Conservation (phyloP, 768 basidiomycete species). For the Terana coerulea region DNA sequence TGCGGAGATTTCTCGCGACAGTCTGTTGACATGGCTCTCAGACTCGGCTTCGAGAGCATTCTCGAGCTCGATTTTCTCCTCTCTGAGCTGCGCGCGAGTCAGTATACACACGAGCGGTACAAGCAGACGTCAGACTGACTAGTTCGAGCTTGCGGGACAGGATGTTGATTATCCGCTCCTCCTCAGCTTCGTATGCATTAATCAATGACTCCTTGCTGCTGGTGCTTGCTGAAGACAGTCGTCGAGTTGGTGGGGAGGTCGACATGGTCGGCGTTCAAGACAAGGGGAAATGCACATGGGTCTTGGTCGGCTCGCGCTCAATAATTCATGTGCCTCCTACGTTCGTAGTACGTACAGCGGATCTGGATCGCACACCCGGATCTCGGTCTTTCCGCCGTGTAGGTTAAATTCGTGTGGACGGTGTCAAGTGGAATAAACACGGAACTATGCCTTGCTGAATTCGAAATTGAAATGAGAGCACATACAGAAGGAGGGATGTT, state of each 20-base stretch:
- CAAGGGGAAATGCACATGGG: neutral
- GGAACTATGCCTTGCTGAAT: too few relatives aligned
- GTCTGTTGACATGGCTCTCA: conserved; percentile 78
- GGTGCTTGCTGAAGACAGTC: conserved; percentile 53
- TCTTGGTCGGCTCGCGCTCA: neutral
- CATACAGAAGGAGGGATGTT: too few relatives aligned
- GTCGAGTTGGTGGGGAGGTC: conserved; percentile 52
- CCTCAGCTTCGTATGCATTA: conserved; percentile 87
- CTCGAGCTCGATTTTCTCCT: conserved; percentile 82
- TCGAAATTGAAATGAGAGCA: too few relatives aligned
- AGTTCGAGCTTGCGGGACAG: conserved; percentile 81
- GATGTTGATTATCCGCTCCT: conserved; percentile 83
- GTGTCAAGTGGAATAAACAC: too few relatives aligned
- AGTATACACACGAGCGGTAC: neutral
- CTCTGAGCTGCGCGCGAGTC: conserved; percentile 52
- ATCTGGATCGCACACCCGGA: too few relatives aligned
- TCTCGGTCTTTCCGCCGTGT: too few relatives aligned
- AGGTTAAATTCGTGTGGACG: too few relatives aligned
- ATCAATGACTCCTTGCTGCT: conserved; percentile 70
- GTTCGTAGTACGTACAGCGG: too few relatives aligned
- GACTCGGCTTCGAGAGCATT: conserved; percentile 81
- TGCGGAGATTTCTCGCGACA: conserved; percentile 66
- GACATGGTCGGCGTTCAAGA: conserved; percentile 28
- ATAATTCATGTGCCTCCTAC: neutral
- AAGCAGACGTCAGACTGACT: conserved; percentile 37